Conservation (phyloP, 2,329 filamentous ascomycete species). For the Colletotrichum theobromicola region DNA sequence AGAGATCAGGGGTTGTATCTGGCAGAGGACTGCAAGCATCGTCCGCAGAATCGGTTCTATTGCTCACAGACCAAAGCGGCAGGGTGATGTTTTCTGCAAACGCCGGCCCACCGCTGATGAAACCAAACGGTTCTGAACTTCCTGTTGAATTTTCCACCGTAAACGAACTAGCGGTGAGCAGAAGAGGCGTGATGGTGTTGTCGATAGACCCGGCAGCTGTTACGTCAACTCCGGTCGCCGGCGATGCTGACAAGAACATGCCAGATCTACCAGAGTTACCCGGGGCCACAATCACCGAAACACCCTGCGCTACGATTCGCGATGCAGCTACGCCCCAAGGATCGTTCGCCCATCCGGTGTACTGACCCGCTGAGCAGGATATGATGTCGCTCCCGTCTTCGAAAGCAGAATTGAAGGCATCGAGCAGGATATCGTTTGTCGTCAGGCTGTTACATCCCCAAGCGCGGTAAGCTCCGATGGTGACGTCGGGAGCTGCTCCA, state of each 20-base stretch:
- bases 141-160: background rate
- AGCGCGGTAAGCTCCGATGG: conserved; percentile 44
- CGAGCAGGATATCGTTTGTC: conserved; percentile 44
- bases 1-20: conserved; percentile 37
- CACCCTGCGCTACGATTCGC: conserved; percentile 32
- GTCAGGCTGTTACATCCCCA: conserved; percentile 37
- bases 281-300: conserved; percentile 29
- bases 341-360: conserved; percentile 31
- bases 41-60: conserved; percentile 7
- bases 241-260: conserved; percentile 24
- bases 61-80: conserved; percentile 5
- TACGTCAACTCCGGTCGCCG: conserved; percentile 27
- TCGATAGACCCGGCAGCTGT: conserved; percentile 26
- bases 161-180: background rate
- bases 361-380: conserved; percentile 28
- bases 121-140: background rate
- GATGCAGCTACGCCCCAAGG: conserved; percentile 28
- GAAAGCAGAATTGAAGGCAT: conserved; percentile 45
- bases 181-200: conserved; percentile 14
- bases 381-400: conserved; percentile 42
- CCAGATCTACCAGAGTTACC: conserved; percentile 30
- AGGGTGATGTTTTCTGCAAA: conserved; percentile 5
- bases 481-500: conserved; percentile 45
- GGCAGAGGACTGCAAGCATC: conserved; percentile 31
- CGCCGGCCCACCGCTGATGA: background rate